Conservation (phyloP, 176 grass and related monocot species). For the Aegilops sharonensis region DNA sequence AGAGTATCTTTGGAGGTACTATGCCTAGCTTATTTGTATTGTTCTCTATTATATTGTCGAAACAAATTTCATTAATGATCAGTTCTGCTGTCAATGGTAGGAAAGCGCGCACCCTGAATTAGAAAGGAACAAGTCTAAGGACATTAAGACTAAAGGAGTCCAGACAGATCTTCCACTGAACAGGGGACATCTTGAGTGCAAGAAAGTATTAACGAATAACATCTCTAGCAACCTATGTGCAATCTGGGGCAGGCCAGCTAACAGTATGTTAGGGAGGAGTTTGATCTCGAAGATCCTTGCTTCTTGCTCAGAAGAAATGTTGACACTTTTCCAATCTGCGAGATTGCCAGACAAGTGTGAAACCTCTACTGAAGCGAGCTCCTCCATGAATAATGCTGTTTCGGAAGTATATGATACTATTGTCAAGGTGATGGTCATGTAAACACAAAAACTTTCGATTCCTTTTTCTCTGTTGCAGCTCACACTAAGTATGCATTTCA, state of each 20-base stretch:
- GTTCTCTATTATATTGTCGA: background rate
- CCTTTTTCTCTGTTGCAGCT: background rate
- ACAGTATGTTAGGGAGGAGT: constrained; percentile 31
- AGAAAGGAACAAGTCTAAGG: constrained; percentile 21
- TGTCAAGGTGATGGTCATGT: constrained; percentile 50
- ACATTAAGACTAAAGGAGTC: constrained; percentile 36
- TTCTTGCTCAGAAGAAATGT: constrained; percentile 82
- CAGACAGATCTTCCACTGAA: constrained; percentile 53
- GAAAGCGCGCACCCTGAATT: constrained; percentile 23
- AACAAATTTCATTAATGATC: constrained; percentile 15
- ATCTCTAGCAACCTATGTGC: constrained; percentile 57
- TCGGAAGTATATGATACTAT: constrained; percentile 59
- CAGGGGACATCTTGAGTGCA: constrained; percentile 25
- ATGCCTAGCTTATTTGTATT: background rate
- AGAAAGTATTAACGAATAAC: constrained; percentile 33
- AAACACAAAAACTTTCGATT: background rate
- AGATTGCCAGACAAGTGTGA: constrained; percentile 42
- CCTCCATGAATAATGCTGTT: constrained; percentile 33
- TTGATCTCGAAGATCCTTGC: constrained; percentile 57
- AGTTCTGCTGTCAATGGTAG: constrained; percentile 31
- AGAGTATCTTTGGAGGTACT: constrained; percentile 47
- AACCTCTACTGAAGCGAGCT: constrained; percentile 38
- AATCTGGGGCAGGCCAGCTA: constrained; percentile 53
- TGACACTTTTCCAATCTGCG: constrained; percentile 46
- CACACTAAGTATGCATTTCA: background rate